Evolutionary conservation across 75 land plant species (phyloP), one percentile per base, ranked within the genome.

Genomic region (Sequoiadendron giganteum): DNA sequence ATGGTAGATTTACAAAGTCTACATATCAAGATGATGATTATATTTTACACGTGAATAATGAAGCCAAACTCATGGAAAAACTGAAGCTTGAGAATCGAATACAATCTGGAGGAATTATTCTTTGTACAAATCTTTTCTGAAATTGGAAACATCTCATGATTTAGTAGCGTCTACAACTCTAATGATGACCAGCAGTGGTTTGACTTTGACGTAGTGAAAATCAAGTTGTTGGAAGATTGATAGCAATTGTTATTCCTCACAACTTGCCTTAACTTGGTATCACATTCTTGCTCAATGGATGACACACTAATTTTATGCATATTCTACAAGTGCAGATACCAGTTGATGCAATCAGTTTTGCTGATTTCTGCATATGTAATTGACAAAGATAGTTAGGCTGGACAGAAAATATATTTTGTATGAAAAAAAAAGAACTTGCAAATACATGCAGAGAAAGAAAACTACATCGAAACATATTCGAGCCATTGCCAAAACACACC

Each of bases 51-150:
- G 19, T 78, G 38, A 75, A 56, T 5, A 65, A 54, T 30, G 94
- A 94, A 58, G 93, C 92, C 85, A 76, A 92, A 43, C 89, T 92
- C 45, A 79, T 89, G 32, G 95, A 93, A 87, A 88, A 43, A 43
- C 79, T 72, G 86, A 93, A 42, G 39, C 92, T 90, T 86, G 78
- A 88, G 77, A 76, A 87, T 11, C 87, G 92, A 87, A 92, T 91
- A 34, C 89, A 43, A 39, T 89, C 88, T 1, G 94, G 95, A 47
- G 72, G 94, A 81, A 79, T 94, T 30, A 45, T 91, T 21, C 83
- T 93, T 70, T 36, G 56, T n/a, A 85, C 86, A 34, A 21, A 56
- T 28, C 45, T 82, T 10, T 82, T 13, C 28, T 82, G 52, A 82
- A 39, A 82, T 47, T 28, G 3, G 42, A 82, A 82, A 82, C 4